phyloP scores from a whole-genome alignment of 805 yeast genomes.

The Spathaspora arborariae region DNA sequence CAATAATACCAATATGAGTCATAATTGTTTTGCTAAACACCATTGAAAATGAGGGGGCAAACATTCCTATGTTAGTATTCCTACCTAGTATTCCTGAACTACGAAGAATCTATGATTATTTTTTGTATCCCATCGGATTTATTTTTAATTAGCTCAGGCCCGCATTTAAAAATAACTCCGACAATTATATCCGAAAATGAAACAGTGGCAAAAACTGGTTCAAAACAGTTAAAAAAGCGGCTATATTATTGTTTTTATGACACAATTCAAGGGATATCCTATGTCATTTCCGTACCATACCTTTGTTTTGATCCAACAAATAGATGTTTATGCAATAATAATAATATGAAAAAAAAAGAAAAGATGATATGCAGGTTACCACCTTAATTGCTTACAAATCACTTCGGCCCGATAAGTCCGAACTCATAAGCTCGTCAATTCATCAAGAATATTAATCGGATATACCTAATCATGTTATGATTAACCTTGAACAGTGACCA shows the following conservation, averaged over 20 bases:
- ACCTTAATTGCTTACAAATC: no score
- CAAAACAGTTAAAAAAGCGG: background rate
- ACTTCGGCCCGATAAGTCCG: no score
- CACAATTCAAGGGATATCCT: background rate
- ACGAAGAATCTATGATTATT: background rate
- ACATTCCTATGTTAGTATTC: no score
- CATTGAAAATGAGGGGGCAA: no score
- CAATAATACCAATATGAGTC: no score
- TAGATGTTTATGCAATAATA: background rate
- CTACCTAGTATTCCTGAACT: no score
- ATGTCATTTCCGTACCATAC: background rate
- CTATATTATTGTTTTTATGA: background rate
- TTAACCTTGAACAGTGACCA: background rate
- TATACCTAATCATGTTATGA: no score
- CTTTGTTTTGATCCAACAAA: background rate
- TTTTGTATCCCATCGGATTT: background rate
- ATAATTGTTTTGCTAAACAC: no score
- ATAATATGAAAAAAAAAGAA: no score
- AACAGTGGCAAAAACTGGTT: background rate
- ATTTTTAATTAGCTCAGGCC: background rate
- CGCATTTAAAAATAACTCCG: background rate
- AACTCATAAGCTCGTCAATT: no score
- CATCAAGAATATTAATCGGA: no score
- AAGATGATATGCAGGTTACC: no score
- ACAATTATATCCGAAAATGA: background rate